Conservation (phyloP, 768 basidiomycete species). For the Lyophyllum semitale region DNA sequence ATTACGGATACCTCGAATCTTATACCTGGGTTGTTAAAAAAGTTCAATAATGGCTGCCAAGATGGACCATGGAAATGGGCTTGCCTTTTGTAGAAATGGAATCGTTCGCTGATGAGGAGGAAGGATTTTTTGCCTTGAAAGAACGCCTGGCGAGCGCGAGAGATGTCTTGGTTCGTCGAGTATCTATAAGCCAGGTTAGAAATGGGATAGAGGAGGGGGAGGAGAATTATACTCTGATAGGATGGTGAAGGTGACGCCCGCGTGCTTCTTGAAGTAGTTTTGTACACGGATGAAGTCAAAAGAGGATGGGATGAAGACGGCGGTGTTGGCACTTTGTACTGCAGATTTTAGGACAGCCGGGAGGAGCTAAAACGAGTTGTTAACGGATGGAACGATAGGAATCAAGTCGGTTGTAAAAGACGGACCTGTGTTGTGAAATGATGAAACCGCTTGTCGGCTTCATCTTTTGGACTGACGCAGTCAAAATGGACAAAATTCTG, state of each 20-base stretch:
- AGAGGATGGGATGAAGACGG: slow-evolving; percentile 90
- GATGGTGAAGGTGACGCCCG: slow-evolving; percentile 72
- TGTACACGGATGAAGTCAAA: slow-evolving; percentile 95
- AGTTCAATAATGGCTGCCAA: neutral
- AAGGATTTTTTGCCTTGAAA: slow-evolving; percentile 86
- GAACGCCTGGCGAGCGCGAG: slow-evolving; percentile 89
- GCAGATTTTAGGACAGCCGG: slow-evolving; percentile 88
- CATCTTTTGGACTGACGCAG: slow-evolving; percentile 66
- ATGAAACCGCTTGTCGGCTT: slow-evolving; percentile 84
- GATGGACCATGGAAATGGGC: slow-evolving; percentile 13
- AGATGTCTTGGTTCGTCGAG: slow-evolving; percentile 91
- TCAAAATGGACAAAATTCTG: slow-evolving; percentile 81
- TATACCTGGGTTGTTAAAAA: slow-evolving; percentile 59
- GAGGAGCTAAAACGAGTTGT: slow-evolving; percentile 57
- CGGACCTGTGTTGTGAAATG: slow-evolving; percentile 84
- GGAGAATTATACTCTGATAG: slow-evolving; percentile 77
- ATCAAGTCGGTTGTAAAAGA: neutral
- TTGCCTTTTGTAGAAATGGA: slow-evolving; percentile 93
- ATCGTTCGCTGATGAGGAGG: slow-evolving; percentile 92
- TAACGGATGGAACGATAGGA: neutral
- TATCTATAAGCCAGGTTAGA: slow-evolving; percentile 52
- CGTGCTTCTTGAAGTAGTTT: slow-evolving; percentile 78
- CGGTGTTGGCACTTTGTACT: slow-evolving; percentile 86
- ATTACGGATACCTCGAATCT: slow-evolving; percentile 90
- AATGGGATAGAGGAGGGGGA: neutral